Base-by-base conservation (phyloP, 202 grass and related monocot species). In the Cymbopogon flexuosus region DNA sequence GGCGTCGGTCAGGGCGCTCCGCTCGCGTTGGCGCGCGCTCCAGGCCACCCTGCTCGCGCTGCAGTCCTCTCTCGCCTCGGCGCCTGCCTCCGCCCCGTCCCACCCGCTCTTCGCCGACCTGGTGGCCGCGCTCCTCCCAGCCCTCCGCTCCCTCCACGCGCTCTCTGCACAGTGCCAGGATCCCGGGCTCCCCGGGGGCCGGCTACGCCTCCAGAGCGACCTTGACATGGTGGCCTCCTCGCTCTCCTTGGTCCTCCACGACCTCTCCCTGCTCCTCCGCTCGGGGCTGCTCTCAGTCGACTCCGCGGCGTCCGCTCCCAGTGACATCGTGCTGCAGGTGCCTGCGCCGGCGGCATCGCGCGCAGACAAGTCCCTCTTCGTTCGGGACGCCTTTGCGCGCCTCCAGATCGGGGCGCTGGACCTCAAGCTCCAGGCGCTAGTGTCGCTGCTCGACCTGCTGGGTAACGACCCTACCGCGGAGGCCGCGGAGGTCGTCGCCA, bases 371-470 rank as follows among this genome's bases (percentile, higher is more conserved):
- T 69, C 71, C 16, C 86, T 97, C 18, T 97, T 97, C 84, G 81
- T 97, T 75, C 71, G 90, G 47, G 93, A 97, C 75, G 73, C 86
- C 45, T 97, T 97, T 47, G 86, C 93, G 24, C 87, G 93, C 43
- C 88, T 97, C 81, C 90, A 97, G 90, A 97, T 97, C 84, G 93
- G 93, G n/a, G 84, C 80, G 1, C 84, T 93, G 3, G 90, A 97
- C 39, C 87, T 97, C 79, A 97, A 97, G 83, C 67, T 88, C 75
- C 87, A 97, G 86, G 93, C 90, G 6, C 79, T 97, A 33, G 88
- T 77, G 8, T 93, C 90, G 37, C 86, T 97, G 35, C 86, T 93
- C 9, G 81, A 93, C 3, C 51, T 97, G 83, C 88, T 97, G 16
- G 54, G 65, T 1, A 36, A 80, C 65, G 84, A 88, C 70, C 31